A percentile compares a stretch with the other conserved stretches of the same genome.
These are phyloP conservation scores for Pulveroboletus sp. DNA, from an alignment of 768 basidiomycete genomes.

Conservation along the genomic window DNA sequence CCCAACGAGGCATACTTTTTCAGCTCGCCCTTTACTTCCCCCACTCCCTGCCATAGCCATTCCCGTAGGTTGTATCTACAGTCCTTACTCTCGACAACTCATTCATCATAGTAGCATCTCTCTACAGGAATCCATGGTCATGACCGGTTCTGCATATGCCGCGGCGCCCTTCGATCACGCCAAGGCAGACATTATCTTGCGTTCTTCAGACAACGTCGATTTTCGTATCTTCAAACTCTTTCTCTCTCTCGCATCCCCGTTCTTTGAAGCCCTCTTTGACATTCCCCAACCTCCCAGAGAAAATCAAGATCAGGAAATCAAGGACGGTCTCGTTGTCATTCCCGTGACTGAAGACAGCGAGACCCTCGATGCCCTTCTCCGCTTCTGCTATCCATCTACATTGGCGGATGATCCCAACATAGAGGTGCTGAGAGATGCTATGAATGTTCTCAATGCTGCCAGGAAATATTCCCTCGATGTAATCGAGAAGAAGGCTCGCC, in stretches of 20 bases:
- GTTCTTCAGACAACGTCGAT: constrained; percentile 27
- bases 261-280: constrained; percentile 33
- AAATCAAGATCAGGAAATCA: constrained; percentile 6
- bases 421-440: background rate
- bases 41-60: too few species aligned
- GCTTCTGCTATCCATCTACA: constrained; percentile 25
- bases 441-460: background rate
- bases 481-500: background rate
- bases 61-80: too few species aligned
- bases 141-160: constrained; percentile 3
- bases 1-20: too few species aligned
- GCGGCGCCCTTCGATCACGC: constrained; percentile 19
- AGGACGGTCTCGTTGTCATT: constrained; percentile 16
- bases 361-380: constrained; percentile 18
- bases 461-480: background rate
- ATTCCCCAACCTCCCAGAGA: constrained; percentile 21
- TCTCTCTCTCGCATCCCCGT: constrained; percentile 23
- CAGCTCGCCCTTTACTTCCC: too few species aligned
- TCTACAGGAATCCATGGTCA: too few species aligned
- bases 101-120: too few species aligned
- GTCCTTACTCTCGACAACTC: too few species aligned
- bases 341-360: constrained; percentile 17
- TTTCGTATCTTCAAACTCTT: constrained; percentile 26
- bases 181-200: constrained; percentile 24
- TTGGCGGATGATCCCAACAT: constrained; percentile 19